Evolutionary conservation across 371 early-diverging fungal genomes (phyloP), one percentile per base, ranked within the genome.

Genomic region (Furculomyces boomerangus): DNA sequence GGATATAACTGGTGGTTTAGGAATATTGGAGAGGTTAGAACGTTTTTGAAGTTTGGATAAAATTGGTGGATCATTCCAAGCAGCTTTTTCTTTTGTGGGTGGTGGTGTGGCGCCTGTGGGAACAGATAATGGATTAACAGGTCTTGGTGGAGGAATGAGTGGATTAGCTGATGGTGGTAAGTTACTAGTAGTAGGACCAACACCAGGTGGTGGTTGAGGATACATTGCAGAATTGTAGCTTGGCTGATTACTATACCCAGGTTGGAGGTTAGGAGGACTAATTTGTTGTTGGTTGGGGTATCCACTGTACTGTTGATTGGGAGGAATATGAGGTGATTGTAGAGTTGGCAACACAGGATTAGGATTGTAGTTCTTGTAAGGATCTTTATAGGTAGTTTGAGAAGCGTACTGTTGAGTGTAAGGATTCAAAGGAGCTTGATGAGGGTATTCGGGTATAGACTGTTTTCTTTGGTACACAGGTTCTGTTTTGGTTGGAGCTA

Each of bases 31-130:
- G 13, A n/a, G 48, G 1, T 39, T 40, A 5, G 66, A 27, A 2
- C 60, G 60, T 46, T 59, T 59, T 1, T 50, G 32, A 0, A 56
- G 50, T 56, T 63, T 63, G 16, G 53, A 16, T 3, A 66, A 2
- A 54, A 62, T 62, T 14, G 65, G 66, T 50, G 66, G 63, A 28
- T 66, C 66, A 47, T 66, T 66, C 66, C 66, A 66, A 0, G 66
- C 63, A 25, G 32, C 51, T n/a, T n/a, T n/a, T 1, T 60, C 60
- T 3, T 55, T 57, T n/a, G 56, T 53, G 20, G 66, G 66, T 5
- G 66, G 66, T 16, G 66, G 66, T 25, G 66, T 62, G 2, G 20
- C 54, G 32, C 66, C 66, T 0, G 63, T 63, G 2, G 66, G 66
- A 28, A 63, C 53, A 30, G 66, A 51, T 5, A 60, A 54, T 3